These are phyloP conservation scores for Coniochaeta ligniaria DNA, from an alignment of 2,329 filamentous ascomycete species.

Conservation along the genomic window DNA sequence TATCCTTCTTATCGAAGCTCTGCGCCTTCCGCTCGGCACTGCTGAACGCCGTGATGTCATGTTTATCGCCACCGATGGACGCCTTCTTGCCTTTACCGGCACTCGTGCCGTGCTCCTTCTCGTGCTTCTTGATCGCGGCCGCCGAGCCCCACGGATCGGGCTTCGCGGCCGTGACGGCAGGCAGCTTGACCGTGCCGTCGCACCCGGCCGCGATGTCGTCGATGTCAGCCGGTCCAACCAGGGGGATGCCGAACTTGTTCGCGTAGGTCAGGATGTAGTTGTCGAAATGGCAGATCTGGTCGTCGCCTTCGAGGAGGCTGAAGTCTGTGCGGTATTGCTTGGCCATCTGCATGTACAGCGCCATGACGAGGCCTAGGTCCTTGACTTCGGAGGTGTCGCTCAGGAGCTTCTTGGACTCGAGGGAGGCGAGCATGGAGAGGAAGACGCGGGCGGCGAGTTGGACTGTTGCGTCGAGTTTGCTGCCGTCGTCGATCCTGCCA, in stretches of 20 bases:
- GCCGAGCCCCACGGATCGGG: conserved; percentile 20
- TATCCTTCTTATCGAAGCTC: conserved; percentile 26
- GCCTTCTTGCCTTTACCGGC: neutral
- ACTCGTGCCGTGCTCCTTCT: conserved; percentile 6
- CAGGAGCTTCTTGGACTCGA: conserved; percentile 25
- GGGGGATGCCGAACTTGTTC: conserved; percentile 21
- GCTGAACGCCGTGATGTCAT: conserved; percentile 28
- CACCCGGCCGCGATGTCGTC: conserved; percentile 12
- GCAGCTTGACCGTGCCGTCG: conserved; percentile 13
- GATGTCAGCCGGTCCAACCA: conserved; percentile 18
- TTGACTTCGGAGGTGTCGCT: conserved; percentile 23
- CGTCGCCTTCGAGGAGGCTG: conserved; percentile 11
- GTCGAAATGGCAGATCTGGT: conserved; percentile 15
- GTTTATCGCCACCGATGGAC: conserved; percentile 27
- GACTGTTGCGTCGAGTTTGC: conserved; percentile 10
- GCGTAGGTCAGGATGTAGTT: conserved; percentile 25
- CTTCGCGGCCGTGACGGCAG: conserved; percentile 13
- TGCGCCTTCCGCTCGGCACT: conserved; percentile 22
- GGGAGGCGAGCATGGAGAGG: conserved; percentile 28
- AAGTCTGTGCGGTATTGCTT: conserved; percentile 4
- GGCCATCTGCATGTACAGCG: conserved; percentile 21
- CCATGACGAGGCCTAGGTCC: conserved; percentile 30
- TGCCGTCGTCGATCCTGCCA: conserved; percentile 20
- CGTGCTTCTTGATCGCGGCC: conserved; percentile 14
- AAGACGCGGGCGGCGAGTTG: conserved; percentile 25